Conservation (phyloP, 225 moss, liverwort and hornwort genomes). For the Straminergon stramineum region DNA sequence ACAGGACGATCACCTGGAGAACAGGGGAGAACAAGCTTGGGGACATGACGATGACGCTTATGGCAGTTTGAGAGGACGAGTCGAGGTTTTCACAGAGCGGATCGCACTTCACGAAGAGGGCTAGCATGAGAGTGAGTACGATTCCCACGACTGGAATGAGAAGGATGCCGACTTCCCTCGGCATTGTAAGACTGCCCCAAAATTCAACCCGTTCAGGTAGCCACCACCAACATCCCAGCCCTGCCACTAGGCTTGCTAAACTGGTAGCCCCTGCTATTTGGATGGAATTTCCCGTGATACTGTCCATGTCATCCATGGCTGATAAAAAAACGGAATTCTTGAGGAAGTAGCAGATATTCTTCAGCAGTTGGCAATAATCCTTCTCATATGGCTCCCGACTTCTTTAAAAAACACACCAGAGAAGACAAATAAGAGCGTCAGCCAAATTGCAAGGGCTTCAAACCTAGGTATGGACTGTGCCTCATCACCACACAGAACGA, state of each 20-base stretch:
- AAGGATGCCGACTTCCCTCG: conserved; percentile 23
- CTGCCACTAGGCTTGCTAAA: conserved; percentile 30
- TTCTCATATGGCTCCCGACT: neutral
- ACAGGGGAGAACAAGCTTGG: conserved; percentile 47
- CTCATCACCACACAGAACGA: neutral
- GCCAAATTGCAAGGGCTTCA: neutral
- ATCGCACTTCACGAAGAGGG: conserved; percentile 55
- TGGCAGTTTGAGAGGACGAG: conserved; percentile 44
- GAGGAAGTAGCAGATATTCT: neutral
- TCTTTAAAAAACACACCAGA: neutral
- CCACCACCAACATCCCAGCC: conserved; percentile 41
- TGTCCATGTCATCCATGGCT: conserved; percentile 32
- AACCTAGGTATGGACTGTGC: neutral
- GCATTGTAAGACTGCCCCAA: conserved; percentile 30
- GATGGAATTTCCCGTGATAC: conserved; percentile 18
- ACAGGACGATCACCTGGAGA: conserved; percentile 43
- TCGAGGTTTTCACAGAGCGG: conserved; percentile 42
- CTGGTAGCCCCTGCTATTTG: conserved; percentile 28
- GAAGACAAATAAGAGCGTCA: neutral
- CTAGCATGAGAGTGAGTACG: conserved; percentile 35
- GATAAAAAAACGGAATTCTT: neutral
- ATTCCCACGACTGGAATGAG: conserved; percentile 51
- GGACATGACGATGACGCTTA: conserved; percentile 36
- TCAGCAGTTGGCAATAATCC: neutral
- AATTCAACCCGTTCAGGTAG: conserved; percentile 33